phyloP scores from a whole-genome alignment of 1,284 basidiomycete species.

The Tylopilus sp. region DNA sequence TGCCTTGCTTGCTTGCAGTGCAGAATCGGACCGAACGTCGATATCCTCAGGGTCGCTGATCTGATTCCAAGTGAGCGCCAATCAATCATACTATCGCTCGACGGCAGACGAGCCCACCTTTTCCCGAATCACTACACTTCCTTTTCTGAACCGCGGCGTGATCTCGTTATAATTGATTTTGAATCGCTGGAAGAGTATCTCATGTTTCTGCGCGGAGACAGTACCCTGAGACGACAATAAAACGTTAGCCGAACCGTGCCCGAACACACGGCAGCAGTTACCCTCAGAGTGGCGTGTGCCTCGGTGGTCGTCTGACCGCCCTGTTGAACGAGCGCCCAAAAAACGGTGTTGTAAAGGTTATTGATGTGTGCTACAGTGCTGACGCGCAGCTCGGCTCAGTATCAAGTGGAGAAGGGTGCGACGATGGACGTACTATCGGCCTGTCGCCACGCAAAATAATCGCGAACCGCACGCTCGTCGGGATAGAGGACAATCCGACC shows the following conservation, averaged over 20 bases:
- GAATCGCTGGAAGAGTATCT: conserved; percentile 88
- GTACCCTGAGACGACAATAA: conserved; percentile 73
- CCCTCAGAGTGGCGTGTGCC: conserved; percentile 85
- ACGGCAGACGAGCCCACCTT: conserved; percentile 27
- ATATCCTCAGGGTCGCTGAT: conserved; percentile 10
- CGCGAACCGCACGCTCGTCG: conserved; percentile 74
- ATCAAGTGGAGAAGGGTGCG: neutral
- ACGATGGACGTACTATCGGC: conserved; percentile 82
- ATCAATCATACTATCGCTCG: neutral
- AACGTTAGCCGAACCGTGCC: conserved; percentile 7
- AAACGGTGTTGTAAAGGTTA: conserved; percentile 96
- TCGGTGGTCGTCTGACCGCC: conserved; percentile 82
- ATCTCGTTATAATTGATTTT: conserved; percentile 91
- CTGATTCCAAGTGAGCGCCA: conserved; percentile 3
- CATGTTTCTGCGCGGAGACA: conserved; percentile 89
- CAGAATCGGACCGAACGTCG: neutral
- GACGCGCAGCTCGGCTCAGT: conserved; percentile 35
- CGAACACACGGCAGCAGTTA: conserved; percentile 2
- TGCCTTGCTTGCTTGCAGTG: neutral
- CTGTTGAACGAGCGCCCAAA: conserved; percentile 93
- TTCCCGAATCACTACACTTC: conserved; percentile 85
- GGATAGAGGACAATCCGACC: conserved; percentile 93
- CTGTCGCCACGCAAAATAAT: conserved; percentile 98
- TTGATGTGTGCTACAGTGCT: conserved; percentile 89
- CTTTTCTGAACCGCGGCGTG: conserved; percentile 84